A percentile compares a stretch with the other conserved stretches of the same genome.
These are phyloP conservation scores for Tetrapisispora pingtungensis DNA, from an alignment of 805 yeast genomes.

Conservation along the genomic window DNA sequence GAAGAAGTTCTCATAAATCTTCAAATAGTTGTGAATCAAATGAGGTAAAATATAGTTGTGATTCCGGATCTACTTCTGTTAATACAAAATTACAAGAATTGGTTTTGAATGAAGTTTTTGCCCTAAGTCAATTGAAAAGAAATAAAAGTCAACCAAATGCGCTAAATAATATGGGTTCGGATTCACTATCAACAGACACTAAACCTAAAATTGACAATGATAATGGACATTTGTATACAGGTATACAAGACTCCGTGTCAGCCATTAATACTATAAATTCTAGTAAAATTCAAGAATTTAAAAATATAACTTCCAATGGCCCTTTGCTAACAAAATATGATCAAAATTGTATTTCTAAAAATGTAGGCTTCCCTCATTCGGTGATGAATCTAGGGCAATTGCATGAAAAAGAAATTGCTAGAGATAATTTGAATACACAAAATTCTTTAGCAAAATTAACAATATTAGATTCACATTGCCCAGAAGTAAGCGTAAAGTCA, in stretches of 20 bases:
- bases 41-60: slow-evolving; percentile 7
- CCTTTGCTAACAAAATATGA: slow-evolving; percentile 17
- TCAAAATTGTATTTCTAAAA: slow-evolving; percentile 21
- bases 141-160: slow-evolving; percentile 1
- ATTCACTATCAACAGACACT: not conserved
- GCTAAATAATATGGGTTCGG: not conserved
- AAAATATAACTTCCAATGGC: slow-evolving; percentile 2
- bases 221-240: not conserved
- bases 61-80: slow-evolving; percentile 46
- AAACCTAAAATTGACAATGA: no score
- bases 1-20: not conserved
- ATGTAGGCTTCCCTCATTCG: slow-evolving; percentile 22
- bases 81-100: slow-evolving; percentile 63
- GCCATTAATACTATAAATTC: no score
- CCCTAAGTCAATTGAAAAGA: slow-evolving; percentile 15
- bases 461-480: not conserved
- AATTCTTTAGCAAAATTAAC: not conserved
- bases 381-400: slow-evolving; percentile 26
- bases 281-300: no score
- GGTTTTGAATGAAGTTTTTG: slow-evolving; percentile 63
- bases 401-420: slow-evolving; percentile 19
- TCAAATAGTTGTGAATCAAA: not conserved
- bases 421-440: slow-evolving; percentile 12
- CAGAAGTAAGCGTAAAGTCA: not conserved
- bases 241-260: no score